Evolutionary conservation across 805 yeast species (phyloP).

Genomic region (Wickerhamomyces xylosicus): DNA sequence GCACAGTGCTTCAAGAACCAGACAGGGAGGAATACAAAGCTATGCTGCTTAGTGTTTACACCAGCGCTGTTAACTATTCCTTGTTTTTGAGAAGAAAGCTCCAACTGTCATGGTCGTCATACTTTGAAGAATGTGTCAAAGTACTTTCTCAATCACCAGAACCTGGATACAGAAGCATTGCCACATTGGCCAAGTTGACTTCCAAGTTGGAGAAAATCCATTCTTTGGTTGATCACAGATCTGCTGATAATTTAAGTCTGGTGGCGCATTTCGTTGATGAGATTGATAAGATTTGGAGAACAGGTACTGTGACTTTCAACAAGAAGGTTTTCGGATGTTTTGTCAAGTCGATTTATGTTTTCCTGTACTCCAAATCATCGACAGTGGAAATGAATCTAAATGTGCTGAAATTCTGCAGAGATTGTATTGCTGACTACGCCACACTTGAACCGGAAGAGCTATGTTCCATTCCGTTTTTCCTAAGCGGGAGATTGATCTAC

Average conservation of each 20-base stretch:
- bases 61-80: conserved; percentile 51
- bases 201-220: conserved; percentile 49
- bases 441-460: conserved; percentile 9
- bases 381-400: conserved; percentile 9
- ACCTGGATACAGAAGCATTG: conserved; percentile 31
- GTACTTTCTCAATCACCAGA: conserved; percentile 29
- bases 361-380: conserved; percentile 14
- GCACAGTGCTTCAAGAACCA: conserved; percentile 28
- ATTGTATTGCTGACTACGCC: conserved; percentile 10
- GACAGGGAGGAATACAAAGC: conserved; percentile 36
- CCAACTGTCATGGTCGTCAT: conserved; percentile 50
- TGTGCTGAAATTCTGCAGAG: conserved; percentile 14
- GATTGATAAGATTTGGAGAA: conserved; percentile 6
- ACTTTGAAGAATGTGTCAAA: conserved; percentile 49
- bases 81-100: conserved; percentile 56
- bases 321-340: conserved; percentile 11
- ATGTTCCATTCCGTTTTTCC: conserved; percentile 12
- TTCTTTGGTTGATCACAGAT: conserved; percentile 7
- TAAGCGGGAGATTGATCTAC: conserved; percentile 19
- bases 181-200: conserved; percentile 48
- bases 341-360: conserved; percentile 16
- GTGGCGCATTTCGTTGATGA: conserved; percentile 10
- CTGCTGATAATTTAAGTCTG: conserved; percentile 11
- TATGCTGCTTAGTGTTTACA: conserved; percentile 48
- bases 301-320: conserved; percentile 5